Conservation (phyloP, 2,329 filamentous ascomycete species). For the Penicillium palitans region DNA sequence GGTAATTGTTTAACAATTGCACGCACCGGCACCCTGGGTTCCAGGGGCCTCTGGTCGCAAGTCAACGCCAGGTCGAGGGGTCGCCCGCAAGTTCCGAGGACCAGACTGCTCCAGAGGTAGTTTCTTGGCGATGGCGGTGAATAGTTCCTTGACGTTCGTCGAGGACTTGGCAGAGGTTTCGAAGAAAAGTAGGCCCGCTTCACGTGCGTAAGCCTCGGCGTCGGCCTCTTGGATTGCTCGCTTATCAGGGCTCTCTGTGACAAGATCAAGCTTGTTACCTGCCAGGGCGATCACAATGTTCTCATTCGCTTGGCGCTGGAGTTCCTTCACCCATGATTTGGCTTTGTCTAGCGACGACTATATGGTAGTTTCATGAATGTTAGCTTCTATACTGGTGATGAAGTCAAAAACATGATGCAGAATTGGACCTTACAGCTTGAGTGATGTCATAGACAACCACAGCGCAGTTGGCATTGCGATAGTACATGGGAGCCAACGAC, state of each 20-base stretch:
- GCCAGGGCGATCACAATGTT: slow-evolving; percentile 99
- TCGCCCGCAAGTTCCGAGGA: slow-evolving; percentile 76
- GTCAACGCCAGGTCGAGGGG: slow-evolving; percentile 65
- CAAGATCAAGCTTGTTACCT: slow-evolving; percentile 96
- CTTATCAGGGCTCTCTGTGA: slow-evolving; percentile 92
- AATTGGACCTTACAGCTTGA: slow-evolving; percentile 73
- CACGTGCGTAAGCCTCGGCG: slow-evolving; percentile 90
- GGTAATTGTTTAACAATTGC: slow-evolving; percentile 58
- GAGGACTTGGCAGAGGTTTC: slow-evolving; percentile 98
- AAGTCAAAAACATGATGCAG: slow-evolving; percentile 4
- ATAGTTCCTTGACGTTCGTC: slow-evolving; percentile 92
- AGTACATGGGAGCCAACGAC: slow-evolving; percentile 99
- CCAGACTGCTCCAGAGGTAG: slow-evolving; percentile 93
- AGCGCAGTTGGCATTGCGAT: slow-evolving; percentile 98
- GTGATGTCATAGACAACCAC: slow-evolving; percentile 99
- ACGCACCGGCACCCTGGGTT: slow-evolving; percentile 60
- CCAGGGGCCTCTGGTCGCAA: slow-evolving; percentile 62
- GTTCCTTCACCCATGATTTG: slow-evolving; percentile 98
- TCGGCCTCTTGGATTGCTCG: slow-evolving; percentile 85
- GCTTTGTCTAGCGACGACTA: slow-evolving; percentile 97
- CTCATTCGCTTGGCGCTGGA: slow-evolving; percentile 98
- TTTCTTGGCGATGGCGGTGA: slow-evolving; percentile 97
- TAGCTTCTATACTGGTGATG: slow-evolving; percentile 11
- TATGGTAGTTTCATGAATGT: slow-evolving; percentile 16
- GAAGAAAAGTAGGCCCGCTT: slow-evolving; percentile 94